Conservation (phyloP, 768 basidiomycete species). For the Auriculariales sp. region DNA sequence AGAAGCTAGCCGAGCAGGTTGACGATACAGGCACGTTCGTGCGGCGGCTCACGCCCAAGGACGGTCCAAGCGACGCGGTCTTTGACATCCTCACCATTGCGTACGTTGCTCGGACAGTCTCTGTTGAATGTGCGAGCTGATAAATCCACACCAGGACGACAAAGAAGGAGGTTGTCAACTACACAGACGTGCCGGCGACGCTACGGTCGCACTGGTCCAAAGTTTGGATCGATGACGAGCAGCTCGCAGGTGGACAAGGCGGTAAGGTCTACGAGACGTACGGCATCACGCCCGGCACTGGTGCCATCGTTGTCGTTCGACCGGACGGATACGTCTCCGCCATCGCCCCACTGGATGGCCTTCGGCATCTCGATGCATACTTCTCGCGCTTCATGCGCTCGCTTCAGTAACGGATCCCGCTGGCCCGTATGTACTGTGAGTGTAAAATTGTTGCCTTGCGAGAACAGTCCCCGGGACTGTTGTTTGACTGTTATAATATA, state of each 20-base stretch:
- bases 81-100: slow-evolving; percentile 20
- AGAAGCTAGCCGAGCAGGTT: slow-evolving; percentile 20
- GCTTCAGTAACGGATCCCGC: too few species aligned
- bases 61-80: slow-evolving; percentile 12
- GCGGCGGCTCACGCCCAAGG: slow-evolving; percentile 15
- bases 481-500: too few species aligned
- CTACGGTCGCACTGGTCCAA: slow-evolving; percentile 41
- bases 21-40: slow-evolving; percentile 15
- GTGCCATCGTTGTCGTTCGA: slow-evolving; percentile 40
- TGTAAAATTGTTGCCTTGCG: too few species aligned
- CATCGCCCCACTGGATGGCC: slow-evolving; percentile 31
- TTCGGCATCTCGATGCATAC: slow-evolving; percentile 17
- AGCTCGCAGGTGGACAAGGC: slow-evolving; percentile 27
- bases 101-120: slow-evolving; percentile 20
- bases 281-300: slow-evolving; percentile 28
- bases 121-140: slow-evolving; percentile 19
- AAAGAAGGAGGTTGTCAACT: slow-evolving; percentile 23
- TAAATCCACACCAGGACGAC: slow-evolving; percentile 1
- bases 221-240: slow-evolving; percentile 32
- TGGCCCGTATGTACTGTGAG: too few species aligned
- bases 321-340: slow-evolving; percentile 55
- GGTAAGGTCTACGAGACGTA: slow-evolving; percentile 43
- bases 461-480: too few species aligned
- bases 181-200: slow-evolving; percentile 30
- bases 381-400: too few species aligned